Conservation (phyloP, 768 basidiomycete species). For the Boletus speciosus region DNA sequence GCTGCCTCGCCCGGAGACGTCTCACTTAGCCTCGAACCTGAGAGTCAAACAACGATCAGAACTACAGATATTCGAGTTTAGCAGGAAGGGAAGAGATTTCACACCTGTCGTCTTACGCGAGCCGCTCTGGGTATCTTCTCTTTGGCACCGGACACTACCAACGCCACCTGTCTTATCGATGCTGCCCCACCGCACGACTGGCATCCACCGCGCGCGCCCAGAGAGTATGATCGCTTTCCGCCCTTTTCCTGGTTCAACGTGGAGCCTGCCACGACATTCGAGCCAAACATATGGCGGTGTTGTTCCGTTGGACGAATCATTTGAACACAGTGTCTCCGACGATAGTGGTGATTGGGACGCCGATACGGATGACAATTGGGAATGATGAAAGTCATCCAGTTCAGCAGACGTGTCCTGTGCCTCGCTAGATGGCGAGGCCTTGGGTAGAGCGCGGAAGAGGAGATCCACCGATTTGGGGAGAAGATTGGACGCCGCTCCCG, state of each 20-base stretch:
- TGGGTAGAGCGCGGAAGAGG: constrained; percentile 78
- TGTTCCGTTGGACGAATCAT: neutral
- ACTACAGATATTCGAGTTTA: neutral
- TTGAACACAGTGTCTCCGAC: neutral
- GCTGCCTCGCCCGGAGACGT: neutral
- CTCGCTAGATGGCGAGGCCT: constrained; percentile 27
- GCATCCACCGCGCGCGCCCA: constrained; percentile 71
- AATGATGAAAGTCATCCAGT: neutral
- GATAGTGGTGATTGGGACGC: neutral
- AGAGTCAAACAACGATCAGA: neutral
- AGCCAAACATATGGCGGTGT: constrained; percentile 74
- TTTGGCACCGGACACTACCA: neutral
- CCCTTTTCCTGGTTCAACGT: constrained; percentile 91
- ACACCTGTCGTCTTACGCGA: constrained; percentile 23
- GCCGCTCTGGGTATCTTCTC: neutral
- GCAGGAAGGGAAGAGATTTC: neutral
- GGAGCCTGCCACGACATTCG: constrained; percentile 83
- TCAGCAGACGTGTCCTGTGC: neutral
- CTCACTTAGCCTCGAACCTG: constrained; percentile 7
- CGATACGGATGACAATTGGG: constrained; percentile 1
- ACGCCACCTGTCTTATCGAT: constrained; percentile 48
- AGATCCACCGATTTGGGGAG: constrained; percentile 68
- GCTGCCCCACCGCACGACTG: constrained; percentile 56
- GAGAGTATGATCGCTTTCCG: constrained; percentile 92
- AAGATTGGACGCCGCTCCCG: constrained; percentile 4